A percentile compares a stretch with the other conserved stretches of the same genome.
These are phyloP conservation scores for Aquilaria malaccensis DNA, from an alignment of 345 rosid species.

Conservation along the genomic window DNA sequence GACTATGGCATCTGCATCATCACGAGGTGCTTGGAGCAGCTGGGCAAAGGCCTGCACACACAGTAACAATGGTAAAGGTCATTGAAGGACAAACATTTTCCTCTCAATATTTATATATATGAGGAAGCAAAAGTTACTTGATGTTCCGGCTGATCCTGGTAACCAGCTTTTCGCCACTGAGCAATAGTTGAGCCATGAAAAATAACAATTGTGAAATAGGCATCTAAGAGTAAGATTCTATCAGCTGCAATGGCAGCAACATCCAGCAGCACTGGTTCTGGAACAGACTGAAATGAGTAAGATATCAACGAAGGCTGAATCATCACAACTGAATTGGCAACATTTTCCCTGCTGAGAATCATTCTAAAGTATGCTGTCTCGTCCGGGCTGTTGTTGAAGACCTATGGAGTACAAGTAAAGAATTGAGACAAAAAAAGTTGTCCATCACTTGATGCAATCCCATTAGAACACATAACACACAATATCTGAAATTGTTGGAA, in stretches of 20 bases:
- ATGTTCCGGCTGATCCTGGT: constrained; percentile 86
- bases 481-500: not conserved
- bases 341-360: constrained; percentile 83
- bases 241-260: constrained; percentile 90
- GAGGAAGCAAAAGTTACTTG: constrained; percentile 38
- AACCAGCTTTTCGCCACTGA: constrained; percentile 96
- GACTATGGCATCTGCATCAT: constrained; percentile 53
- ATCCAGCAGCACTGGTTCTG: constrained; percentile 85
- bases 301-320: constrained; percentile 94
- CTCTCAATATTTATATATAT: not conserved
- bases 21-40: constrained; percentile 69
- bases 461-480: not conserved
- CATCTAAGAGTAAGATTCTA: constrained; percentile 75
- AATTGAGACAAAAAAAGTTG: constrained; percentile 3
- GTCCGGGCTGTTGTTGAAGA: constrained; percentile 94
- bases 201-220: constrained; percentile 77
- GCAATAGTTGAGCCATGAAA: constrained; percentile 92
- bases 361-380: constrained; percentile 95
- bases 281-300: constrained; percentile 79
- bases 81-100: not conserved
- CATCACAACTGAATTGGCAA: constrained; percentile 87
- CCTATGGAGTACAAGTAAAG: constrained; percentile 40
- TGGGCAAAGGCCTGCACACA: constrained; percentile 60
- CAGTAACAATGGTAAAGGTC: not conserved
- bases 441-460: not conserved